phyloP scores from a whole-genome alignment of 495 filamentous ascomycete genomes.

The Barbatosphaeria neglecta region DNA sequence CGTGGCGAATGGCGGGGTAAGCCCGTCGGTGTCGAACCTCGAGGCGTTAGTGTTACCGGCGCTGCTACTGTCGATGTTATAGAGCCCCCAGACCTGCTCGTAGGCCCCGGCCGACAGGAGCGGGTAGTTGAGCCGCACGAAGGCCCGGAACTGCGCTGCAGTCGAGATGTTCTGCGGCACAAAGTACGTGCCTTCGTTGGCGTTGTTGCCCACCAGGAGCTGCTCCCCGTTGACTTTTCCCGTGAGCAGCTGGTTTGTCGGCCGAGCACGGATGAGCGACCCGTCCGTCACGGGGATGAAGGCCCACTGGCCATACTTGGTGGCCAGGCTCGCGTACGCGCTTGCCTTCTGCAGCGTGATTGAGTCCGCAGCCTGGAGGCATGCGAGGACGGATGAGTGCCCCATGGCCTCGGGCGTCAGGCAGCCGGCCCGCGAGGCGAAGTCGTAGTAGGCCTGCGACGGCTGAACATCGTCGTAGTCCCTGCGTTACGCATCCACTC shows the following conservation, averaged over 20 bases:
- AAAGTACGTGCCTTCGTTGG: constrained; percentile 27
- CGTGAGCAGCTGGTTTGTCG: constrained; percentile 41
- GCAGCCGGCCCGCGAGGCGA: constrained; percentile 43
- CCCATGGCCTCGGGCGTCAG: constrained; percentile 5
- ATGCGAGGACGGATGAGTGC: constrained; percentile 14
- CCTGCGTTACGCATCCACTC: too few relatives aligned
- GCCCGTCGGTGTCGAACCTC: constrained; percentile 14
- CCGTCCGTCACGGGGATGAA: constrained; percentile 57
- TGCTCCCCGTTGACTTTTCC: constrained; percentile 24
- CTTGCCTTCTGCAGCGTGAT: constrained; percentile 44
- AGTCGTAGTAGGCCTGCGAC: constrained; percentile 41
- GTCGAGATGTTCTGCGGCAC: constrained; percentile 40
- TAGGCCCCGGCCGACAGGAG: constrained; percentile 33
- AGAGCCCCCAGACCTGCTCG: constrained; percentile 31
- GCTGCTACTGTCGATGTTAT: constrained; percentile 21
- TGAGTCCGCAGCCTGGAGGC: constrained; percentile 29
- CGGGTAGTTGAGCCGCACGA: constrained; percentile 37
- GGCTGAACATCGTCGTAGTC: constrained; percentile 40
- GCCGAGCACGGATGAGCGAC: constrained; percentile 39
- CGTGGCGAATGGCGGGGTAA: constrained; percentile 17
- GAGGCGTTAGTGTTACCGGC: not conserved
- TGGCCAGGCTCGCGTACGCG: constrained; percentile 32
- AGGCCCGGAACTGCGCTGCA: constrained; percentile 28
- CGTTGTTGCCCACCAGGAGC: constrained; percentile 10
- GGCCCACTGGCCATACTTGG: constrained; percentile 36